phyloP scores from a whole-genome alignment of 495 filamentous ascomycete species.

The Aspergillus saccharolyticus region DNA sequence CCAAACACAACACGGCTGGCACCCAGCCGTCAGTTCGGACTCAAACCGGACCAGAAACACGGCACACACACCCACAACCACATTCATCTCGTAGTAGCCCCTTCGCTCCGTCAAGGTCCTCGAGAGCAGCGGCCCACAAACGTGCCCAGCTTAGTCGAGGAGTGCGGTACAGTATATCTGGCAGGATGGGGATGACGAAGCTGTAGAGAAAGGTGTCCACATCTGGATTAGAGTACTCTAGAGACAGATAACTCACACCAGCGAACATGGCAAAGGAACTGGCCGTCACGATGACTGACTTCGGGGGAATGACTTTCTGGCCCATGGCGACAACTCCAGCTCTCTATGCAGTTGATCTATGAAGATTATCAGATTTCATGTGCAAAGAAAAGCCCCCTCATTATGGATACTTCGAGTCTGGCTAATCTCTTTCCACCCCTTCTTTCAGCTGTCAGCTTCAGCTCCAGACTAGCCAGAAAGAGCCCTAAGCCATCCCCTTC shows the following conservation, averaged over 20 bases:
- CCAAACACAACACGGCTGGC: background rate
- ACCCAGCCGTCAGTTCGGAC: background rate
- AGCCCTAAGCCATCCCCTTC: background rate
- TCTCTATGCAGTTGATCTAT: too few relatives aligned
- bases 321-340: background rate
- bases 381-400: too few relatives aligned
- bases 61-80: conserved; percentile 16
- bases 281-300: background rate
- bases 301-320: background rate
- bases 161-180: conserved; percentile 4
- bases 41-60: background rate
- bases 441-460: too few relatives aligned
- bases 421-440: too few relatives aligned
- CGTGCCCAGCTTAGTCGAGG: conserved; percentile 23
- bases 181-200: conserved; percentile 21
- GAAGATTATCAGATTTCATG: too few relatives aligned
- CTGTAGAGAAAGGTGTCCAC: conserved; percentile 20
- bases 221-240: background rate
- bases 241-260: background rate
- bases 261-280: background rate
- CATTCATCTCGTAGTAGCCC: conserved; percentile 28
- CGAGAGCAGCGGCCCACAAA: conserved; percentile 29
- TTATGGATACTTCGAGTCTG: too few relatives aligned
- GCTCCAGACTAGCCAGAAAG: background rate
- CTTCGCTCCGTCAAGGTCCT: conserved; percentile 24